Base-by-base conservation (phyloP, 768 basidiomycete species). In the Melanogaster broomeanus region DNA sequence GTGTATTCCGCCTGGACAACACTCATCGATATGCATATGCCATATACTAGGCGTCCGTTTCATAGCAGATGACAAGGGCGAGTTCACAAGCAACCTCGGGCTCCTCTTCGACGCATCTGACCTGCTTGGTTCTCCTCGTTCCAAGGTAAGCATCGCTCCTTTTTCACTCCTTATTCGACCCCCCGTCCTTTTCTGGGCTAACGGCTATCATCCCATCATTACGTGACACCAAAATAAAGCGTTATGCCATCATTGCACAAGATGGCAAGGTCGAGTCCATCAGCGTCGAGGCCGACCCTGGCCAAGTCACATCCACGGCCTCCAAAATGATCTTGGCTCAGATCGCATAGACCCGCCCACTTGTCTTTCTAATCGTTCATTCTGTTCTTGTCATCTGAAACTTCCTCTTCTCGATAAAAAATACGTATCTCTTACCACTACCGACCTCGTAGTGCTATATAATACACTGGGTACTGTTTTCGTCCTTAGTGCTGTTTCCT, bases 21-120 rank as follows among this genome's bases (percentile, higher is more conserved):
- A 22, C 6, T 63, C 42, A 54, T 57, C 48, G 16, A 12, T n/a
- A 18, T 35, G 13, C 3, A 41, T 51, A 11, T 11, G 24, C 22
- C 3, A 24, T n/a, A 34, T 7, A 3, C 10, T 51, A 84, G 82
- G 69, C 0, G 73, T 84, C 34, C 79, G 74, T 37, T 87, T 88
- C 69, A 77, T 86, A 45, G 78, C 83, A 18, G 85, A 87, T 56
- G 88, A 90, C 63, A 74, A 75, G 47, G 86, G 77, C 22, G 66
- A 75, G 1, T 80, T 85, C 60, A 68, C 77, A 8, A 66, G 75
- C 18, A 70, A 74, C 11, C 58, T 83, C 43, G 85, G 86, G 1
- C 72, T 85, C 21, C 55, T 79, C 40, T 82, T 84, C 52, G 83
- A 87, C 56, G 84, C 79, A 3, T 74, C 81, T 13, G 68, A 71